Evolutionary conservation across 352 stramenopile species (phyloP), one percentile per base, ranked within the genome.

Genomic region (Peronospora tabacina): DNA sequence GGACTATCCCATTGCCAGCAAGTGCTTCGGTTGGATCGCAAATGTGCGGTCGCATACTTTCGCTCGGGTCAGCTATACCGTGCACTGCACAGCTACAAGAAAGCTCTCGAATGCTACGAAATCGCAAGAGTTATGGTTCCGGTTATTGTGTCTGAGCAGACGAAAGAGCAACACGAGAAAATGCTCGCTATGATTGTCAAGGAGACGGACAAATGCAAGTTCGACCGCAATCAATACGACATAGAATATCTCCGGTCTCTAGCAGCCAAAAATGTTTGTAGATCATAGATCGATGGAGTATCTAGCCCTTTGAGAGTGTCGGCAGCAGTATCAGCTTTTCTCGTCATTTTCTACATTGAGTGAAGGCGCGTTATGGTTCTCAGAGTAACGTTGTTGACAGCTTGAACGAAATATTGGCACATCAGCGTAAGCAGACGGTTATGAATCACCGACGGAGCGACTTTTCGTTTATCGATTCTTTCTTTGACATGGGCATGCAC

Each of bases 161-260:
- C 28, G 0, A 28, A 61, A 35, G 44, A 61, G 19, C 26, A 41
- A 24, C 45, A 33, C 11, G 52, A 44, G 19, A 12, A 50, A 26
- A 56, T 45, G 26, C 17, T 64, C 0, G n/a, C 54, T n/a, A 58
- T 55, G 9, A 69, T 88, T 28, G 61, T 49, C 9, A 73, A 72
- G 29, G 74, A 82, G 44, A 56, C 60, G 9, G 72, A 84, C 44
- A 80, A 79, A 24, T 84, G 72, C 20, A 35, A 68, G n/a, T 88
- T 82, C 29, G 72, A 84, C 15, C 72, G 72, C 12, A 70, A 58
- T 13, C 74, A 88, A 40, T 78, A 86, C 52, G 77, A 86, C 30
- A 15, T 66, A 3, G 49, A 47, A 37, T 79, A 75, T 44, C 71
- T 88, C 35, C 69, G 65, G 7, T 54, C 56, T 9, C 42, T 70